phyloP scores from a whole-genome alignment of 1,139 yeast species.

The Suhomyces bolitotheri region DNA sequence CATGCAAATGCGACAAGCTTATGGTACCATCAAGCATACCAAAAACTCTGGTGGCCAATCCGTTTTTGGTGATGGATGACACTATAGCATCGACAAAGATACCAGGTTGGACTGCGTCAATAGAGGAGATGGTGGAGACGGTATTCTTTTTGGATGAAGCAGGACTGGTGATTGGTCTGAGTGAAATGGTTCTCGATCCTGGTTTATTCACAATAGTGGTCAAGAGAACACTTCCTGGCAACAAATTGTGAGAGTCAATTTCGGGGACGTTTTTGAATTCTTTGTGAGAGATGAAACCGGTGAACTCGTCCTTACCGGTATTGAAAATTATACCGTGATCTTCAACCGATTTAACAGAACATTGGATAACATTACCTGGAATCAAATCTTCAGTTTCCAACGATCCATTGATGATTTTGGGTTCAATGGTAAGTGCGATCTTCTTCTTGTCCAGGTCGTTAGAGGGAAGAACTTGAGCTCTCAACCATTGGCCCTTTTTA shows the following conservation, averaged over 20 bases:
- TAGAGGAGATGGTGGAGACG: constrained; percentile 59
- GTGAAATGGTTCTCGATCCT: constrained; percentile 60
- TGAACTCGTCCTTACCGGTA: constrained; percentile 55
- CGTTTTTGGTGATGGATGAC: constrained; percentile 58
- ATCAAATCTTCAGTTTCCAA: constrained; percentile 66
- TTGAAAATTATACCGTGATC: constrained; percentile 87
- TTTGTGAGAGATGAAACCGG: constrained; percentile 79
- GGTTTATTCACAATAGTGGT: constrained; percentile 46
- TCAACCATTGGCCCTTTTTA: constrained; percentile 78
- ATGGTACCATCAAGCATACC: constrained; percentile 78
- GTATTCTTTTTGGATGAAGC: constrained; percentile 41
- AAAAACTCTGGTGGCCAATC: constrained; percentile 63
- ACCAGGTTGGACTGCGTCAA: constrained; percentile 86
- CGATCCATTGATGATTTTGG: constrained; percentile 62
- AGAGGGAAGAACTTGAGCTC: constrained; percentile 64
- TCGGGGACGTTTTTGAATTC: constrained; percentile 41
- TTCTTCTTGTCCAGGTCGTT: constrained; percentile 45
- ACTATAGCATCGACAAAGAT: constrained; percentile 73
- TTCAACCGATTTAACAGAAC: constrained; percentile 74
- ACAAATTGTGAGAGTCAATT: constrained; percentile 21
- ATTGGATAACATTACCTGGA: constrained; percentile 69
- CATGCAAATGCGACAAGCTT: constrained; percentile 64
- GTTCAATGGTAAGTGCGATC: constrained; percentile 75
- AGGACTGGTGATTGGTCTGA: constrained; percentile 41
- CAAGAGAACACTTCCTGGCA: constrained; percentile 52